Evolutionary conservation across 1,139 yeast genomes (phyloP), one percentile per base, ranked within the genome.

Genomic region (Taphrina sp.): DNA sequence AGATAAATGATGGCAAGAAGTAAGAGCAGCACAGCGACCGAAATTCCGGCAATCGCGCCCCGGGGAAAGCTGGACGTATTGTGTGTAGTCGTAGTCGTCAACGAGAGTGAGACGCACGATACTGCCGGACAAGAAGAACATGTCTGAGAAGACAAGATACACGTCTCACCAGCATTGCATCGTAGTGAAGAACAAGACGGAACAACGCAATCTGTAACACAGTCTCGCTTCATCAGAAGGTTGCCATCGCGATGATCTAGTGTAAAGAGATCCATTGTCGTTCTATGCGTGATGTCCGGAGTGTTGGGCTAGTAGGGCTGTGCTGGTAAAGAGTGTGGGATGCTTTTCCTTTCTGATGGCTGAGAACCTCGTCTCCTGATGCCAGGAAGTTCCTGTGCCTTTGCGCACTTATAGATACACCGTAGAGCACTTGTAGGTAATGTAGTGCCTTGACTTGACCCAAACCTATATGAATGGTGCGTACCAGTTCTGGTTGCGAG

Each of bases 21-120:
- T 5, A 49, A 26, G 3, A 39, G 26, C 2, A 31, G 7, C 3
- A 24, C 22, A 3, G 46, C 46, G 20, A 49, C 23, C 8, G 33
- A 39, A 20, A 49, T 42, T 7, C 54, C 54, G 5, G 46, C 54
- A 14, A 49, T 49, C 24, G 46, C 54, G 12, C 54, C 54, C 14
- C 31, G 23, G n/a, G 46, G 54, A 33, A 49, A 10, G 7, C n/a
- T 33, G 2, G 44, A 7, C 2, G 38, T 8, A 5, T 28, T n/a
- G 2, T 29, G 20, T 17, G 16, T 20, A 12, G 33, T 26, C 26
- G 38, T 33, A 34, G 16, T 33, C 4, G 46, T 33, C 22, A 31
- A 12, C 3, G 54, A 38, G 23, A 49, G 22, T 8, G 46, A 29
- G 20, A 42, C 46, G 37, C 54, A 49, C 23, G 54, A 39, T 10